Base-by-base conservation (phyloP, 2,329 filamentous ascomycete genomes). In the Ascochyta koolunga region DNA sequence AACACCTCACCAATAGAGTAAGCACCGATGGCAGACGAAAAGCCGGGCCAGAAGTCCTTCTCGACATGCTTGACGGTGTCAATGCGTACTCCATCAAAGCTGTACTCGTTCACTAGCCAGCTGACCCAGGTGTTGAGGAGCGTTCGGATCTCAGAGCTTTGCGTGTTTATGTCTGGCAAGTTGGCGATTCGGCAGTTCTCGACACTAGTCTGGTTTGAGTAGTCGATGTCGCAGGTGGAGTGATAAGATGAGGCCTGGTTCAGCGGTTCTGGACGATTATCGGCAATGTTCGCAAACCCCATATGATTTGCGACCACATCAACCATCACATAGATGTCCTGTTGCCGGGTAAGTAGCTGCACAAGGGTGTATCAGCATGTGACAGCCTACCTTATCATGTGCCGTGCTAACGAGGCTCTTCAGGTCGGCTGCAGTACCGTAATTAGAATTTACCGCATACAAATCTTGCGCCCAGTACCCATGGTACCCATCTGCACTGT, bases 31-130 rank as follows among this genome's bases (percentile, higher is more conserved):
- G 80, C 81, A 6, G 76, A 62, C 19, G 79, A 73, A 60, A 87
- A 88, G 0, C 65, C 70, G 0, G 82, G 73, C 76, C 84, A 86
- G 70, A 86, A 89, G 10, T 77, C 77, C 56, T 81, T 80, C 57
- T 85, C 79, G 13, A 87, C 83, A 67, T 87, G 83, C 70, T 85
- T 86, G 57, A 83, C 83, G 0, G 83, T 86, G 58, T 87, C 85
- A 60, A 87, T 82, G 29, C 85, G 82, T 10, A 86, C 74, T 2
- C 84, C 83, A 65, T 86, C 85, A 41, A 74, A 72, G 4, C 41
- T 41, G 58, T 70, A 72, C 37, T 72, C 65, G 13, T 56, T 62
- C 3, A 69, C 62, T 10, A 72, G 68, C 64, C 63, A 71, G 5
- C 55, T 60, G 31, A 73, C 60, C 70, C 70, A 73, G 21, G 60